Evolutionary conservation across 108 stramenopile genomes (phyloP).

Genomic region (Cyclostephanos tholiformis): DNA sequence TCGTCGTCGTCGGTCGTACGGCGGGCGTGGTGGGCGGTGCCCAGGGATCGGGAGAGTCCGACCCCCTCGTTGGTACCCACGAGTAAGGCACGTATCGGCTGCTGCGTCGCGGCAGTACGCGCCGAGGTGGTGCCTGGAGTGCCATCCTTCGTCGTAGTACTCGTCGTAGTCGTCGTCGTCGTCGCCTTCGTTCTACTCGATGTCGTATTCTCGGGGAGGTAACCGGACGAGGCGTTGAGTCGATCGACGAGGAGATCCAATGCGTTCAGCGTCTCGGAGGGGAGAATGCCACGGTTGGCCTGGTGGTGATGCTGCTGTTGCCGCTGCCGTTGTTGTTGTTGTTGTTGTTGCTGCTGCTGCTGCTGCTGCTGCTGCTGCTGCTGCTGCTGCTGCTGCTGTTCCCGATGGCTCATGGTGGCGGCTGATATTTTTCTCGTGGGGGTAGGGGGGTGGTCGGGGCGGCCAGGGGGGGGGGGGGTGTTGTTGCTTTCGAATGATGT

Average conservation of each 20-base stretch:
- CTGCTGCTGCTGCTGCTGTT: neutral
- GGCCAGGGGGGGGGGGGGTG: too few species aligned
- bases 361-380: neutral
- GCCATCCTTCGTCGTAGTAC: too few species aligned
- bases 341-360: neutral
- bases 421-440: too few species aligned
- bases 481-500: too few species aligned
- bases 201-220: slow-evolving; percentile 4
- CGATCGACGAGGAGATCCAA: slow-evolving; percentile 55
- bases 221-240: slow-evolving; percentile 50
- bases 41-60: slow-evolving; percentile 51
- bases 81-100: slow-evolving; percentile 44
- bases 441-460: too few species aligned
- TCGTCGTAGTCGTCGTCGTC: neutral
- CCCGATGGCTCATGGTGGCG: too few species aligned
- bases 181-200: too few species aligned
- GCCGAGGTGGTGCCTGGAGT: too few species aligned
- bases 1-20: slow-evolving; percentile 8
- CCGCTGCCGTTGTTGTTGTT: neutral
- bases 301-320: slow-evolving; percentile 34
- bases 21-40: slow-evolving; percentile 38
- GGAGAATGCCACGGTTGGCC: slow-evolving; percentile 48
- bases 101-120: too few species aligned
- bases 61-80: slow-evolving; percentile 59
- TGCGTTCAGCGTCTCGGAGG: slow-evolving; percentile 44